Evolutionary conservation across 331 rosid species (phyloP).

Genomic region (Spiraea crenata): DNA sequence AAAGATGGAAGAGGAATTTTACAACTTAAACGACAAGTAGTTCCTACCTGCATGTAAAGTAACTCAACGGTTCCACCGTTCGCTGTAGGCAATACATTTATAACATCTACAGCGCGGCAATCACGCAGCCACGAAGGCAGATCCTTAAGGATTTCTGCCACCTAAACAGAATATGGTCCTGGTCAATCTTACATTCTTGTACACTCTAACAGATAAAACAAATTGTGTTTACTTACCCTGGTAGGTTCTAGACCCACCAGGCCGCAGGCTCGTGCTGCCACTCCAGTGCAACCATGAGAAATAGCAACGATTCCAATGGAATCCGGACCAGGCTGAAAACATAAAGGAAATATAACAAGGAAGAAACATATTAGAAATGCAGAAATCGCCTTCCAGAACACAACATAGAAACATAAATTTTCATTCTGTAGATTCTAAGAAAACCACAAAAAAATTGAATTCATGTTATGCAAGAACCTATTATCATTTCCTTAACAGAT

Average conservation of each 20-base stretch:
- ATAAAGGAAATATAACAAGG: slow-evolving; percentile 15
- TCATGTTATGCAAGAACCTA: not conserved
- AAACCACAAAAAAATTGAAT: not conserved
- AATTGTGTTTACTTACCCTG: slow-evolving; percentile 59
- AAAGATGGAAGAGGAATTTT: not conserved
- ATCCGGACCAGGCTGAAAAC: slow-evolving; percentile 99
- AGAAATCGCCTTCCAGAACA: not conserved
- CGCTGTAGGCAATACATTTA: slow-evolving; percentile 95
- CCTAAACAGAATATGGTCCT: slow-evolving; percentile 49
- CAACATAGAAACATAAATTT: not conserved
- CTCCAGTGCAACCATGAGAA: slow-evolving; percentile 99
- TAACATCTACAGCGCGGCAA: slow-evolving; percentile 98
- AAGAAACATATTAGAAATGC: not conserved
- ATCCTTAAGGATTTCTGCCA: slow-evolving; percentile 98
- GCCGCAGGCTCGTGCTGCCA: slow-evolving; percentile 99
- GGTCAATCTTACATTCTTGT: slow-evolving; percentile 18
- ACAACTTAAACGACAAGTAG: not conserved
- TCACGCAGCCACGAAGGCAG: slow-evolving; percentile 96
- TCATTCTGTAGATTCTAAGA: not conserved
- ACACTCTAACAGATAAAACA: slow-evolving; percentile 2
- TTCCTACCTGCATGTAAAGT: slow-evolving; percentile 94
- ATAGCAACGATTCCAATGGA: slow-evolving; percentile 99
- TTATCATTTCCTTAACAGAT: not conserved
- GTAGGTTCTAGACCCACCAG: slow-evolving; percentile 99
- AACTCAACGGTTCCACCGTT: slow-evolving; percentile 99